Percentiles rank a stretch among this genome's conserved stretches.
Evolutionary conservation across 257 asterid species (phyloP).

Genomic region (Solanum sitiens): DNA sequence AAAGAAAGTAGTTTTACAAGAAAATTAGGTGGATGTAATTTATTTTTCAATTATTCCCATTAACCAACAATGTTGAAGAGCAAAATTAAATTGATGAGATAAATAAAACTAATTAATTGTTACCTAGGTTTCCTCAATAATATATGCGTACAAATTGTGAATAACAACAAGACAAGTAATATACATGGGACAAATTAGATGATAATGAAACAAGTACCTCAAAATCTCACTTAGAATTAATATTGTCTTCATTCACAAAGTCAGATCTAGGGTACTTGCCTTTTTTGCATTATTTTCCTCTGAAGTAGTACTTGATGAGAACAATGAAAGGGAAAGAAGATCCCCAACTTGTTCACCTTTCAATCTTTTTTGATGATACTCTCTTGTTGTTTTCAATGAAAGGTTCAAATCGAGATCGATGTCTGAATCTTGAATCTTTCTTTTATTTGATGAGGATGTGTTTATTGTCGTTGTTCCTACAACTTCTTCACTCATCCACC

Average conservation of each 20-base stretch:
- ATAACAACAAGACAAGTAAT: slow-evolving; percentile 11
- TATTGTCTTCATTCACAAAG: slow-evolving; percentile 62
- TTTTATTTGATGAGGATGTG: slow-evolving; percentile 9
- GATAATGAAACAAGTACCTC: slow-evolving; percentile 22
- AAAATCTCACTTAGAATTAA: slow-evolving; percentile 67
- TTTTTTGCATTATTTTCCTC: slow-evolving; percentile 17
- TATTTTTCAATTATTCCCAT: neutral
- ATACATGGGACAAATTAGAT: slow-evolving; percentile 13
- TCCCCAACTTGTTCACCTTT: slow-evolving; percentile 23
- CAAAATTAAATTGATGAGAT: neutral
- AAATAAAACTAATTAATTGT: neutral
- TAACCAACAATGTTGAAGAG: slow-evolving; percentile 2
- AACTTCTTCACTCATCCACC: neutral
- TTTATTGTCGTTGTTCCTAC: neutral
- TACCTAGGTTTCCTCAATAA: slow-evolving; percentile 1
- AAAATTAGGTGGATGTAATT: neutral
- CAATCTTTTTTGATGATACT: neutral
- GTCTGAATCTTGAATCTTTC: slow-evolving; percentile 26
- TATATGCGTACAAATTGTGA: slow-evolving; percentile 28
- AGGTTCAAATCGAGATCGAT: slow-evolving; percentile 60
- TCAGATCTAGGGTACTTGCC: slow-evolving; percentile 56
- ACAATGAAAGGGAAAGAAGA: slow-evolving; percentile 50
- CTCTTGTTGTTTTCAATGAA: slow-evolving; percentile 29
- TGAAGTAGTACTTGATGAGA: slow-evolving; percentile 24
- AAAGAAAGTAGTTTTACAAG: neutral